A percentile compares a stretch with the other conserved stretches of the same genome.
Conservation (phyloP, 176 grass and related monocot genomes). For the Poa pratensis region DNA sequence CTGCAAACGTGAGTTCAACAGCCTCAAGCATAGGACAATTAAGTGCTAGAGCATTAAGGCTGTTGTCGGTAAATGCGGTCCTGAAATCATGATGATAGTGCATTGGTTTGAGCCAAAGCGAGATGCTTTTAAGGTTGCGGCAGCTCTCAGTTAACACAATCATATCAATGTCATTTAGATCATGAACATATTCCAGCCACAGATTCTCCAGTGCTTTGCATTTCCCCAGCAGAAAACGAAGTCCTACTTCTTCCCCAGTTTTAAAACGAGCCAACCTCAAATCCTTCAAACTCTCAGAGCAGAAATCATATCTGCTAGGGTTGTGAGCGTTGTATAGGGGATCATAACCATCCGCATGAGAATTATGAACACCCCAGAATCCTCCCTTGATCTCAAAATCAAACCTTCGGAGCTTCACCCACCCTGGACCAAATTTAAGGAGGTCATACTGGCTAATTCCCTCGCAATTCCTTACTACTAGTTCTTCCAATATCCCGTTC, state of each 20-base stretch:
- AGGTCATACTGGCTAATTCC: conserved; percentile 61
- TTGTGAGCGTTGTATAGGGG: background rate
- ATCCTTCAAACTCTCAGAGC: conserved; percentile 54
- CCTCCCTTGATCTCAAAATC: too few species aligned
- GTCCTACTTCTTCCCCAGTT: background rate
- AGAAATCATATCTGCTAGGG: conserved; percentile 13
- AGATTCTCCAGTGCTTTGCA: background rate
- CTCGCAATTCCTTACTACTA: conserved; percentile 57
- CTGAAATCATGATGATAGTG: background rate
- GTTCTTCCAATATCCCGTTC: conserved; percentile 57
- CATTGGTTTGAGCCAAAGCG: background rate
- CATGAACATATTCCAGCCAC: background rate
- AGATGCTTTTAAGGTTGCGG: background rate
- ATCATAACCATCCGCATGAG: too few species aligned
- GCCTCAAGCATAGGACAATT: conserved; percentile 43
- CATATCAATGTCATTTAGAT: background rate
- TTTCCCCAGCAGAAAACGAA: background rate
- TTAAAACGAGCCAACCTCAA: background rate
- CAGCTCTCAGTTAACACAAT: background rate
- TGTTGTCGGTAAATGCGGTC: conserved; percentile 42
- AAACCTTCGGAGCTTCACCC: conserved; percentile 56
- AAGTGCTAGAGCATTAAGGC: conserved; percentile 41
- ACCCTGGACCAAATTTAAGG: conserved; percentile 63
- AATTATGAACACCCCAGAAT: too few species aligned
- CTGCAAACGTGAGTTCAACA: conserved; percentile 44